A percentile compares a stretch with the other conserved stretches of the same genome.
Conservation (phyloP, 169 alveolate genomes). For the Plasmodium gaboni region DNA sequence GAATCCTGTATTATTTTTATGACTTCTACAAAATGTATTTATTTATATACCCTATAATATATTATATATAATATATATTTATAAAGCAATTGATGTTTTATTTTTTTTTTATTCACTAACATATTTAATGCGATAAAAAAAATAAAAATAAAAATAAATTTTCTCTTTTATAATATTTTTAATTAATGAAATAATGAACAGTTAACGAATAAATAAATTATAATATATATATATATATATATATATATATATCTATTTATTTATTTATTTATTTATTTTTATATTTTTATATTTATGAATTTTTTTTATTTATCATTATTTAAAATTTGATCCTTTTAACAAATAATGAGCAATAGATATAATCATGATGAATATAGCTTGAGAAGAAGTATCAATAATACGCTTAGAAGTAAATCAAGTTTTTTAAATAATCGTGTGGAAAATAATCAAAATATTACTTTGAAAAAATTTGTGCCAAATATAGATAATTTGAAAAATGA, state of each 20-base stretch:
- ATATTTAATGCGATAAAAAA: too few relatives aligned
- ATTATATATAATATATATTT: too few relatives aligned
- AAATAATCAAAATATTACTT: conserved; percentile 15
- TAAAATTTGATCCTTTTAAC: neutral
- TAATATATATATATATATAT: too few relatives aligned
- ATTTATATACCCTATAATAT: too few relatives aligned
- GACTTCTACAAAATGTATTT: too few relatives aligned
- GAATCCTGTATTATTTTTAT: too few relatives aligned
- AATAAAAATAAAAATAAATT: too few relatives aligned
- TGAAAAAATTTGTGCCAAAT: conserved; percentile 72
- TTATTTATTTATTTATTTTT: neutral
- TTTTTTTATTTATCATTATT: neutral
- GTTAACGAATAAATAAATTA: too few relatives aligned
- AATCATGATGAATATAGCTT: conserved; percentile 64
- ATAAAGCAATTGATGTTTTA: too few relatives aligned
- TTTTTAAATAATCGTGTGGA: conserved; percentile 36
- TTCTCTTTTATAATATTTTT: too few relatives aligned
- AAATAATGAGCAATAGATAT: conserved; percentile 65
- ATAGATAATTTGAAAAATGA: conserved; percentile 58
- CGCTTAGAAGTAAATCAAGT: conserved; percentile 62
- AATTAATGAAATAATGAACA: too few relatives aligned
- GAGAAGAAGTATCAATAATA: conserved; percentile 74
- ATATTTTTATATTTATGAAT: neutral
- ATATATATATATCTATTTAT: neutral
- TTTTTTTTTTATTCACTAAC: too few relatives aligned